Base-by-base conservation (phyloP, 805 yeast genomes). In the Spathaspora sp. region DNA sequence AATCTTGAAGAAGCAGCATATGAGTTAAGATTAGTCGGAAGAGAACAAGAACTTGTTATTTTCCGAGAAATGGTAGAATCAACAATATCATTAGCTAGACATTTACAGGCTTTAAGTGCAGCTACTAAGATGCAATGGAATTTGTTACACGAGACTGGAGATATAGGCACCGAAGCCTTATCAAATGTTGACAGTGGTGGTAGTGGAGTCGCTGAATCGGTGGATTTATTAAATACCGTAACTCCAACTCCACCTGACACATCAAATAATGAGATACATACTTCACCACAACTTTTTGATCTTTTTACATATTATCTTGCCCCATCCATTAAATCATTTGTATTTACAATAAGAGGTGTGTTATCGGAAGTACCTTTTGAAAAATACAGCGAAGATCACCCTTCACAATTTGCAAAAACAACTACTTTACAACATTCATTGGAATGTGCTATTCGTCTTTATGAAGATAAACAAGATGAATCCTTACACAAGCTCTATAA, bases 121-220 rank as follows among this genome's bases (percentile, higher is more conserved):
- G 85, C 92, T 12, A 80, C 85, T 10, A 87, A 83, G 53, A 85
- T 86, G 73, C 87, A 85, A 60, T 76, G 82, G 76, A 74, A 75
- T 29, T 66, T 85, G 9, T 67, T 86, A 8, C 74, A 75, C 50
- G 72, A 58, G 48, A 47, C 23, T 32, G 48, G 39, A 4, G 42
- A 43, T n/a, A 31, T 11, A 14, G 31, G 23, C n/a, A 46, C 32
- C 5, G n/a, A 45, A 8, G 16, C 28, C 5, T 39, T 47, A 8
- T 59, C 60, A 17, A 53, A 56, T 19, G 52, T 62, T 2, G 58
- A 57, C 18, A 29, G 52, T 18, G 11, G 57, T 1, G 54, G 52
- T 1, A 11, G 58, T 1, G 54, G 53, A 1, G 45, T 68, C 3
- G 63, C 72, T 1, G 60, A 61, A 29, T 62, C 68, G 5, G 64